Evolutionary conservation across 2,329 filamentous ascomycete genomes (phyloP).

Genomic region (Microsporum audouinii): DNA sequence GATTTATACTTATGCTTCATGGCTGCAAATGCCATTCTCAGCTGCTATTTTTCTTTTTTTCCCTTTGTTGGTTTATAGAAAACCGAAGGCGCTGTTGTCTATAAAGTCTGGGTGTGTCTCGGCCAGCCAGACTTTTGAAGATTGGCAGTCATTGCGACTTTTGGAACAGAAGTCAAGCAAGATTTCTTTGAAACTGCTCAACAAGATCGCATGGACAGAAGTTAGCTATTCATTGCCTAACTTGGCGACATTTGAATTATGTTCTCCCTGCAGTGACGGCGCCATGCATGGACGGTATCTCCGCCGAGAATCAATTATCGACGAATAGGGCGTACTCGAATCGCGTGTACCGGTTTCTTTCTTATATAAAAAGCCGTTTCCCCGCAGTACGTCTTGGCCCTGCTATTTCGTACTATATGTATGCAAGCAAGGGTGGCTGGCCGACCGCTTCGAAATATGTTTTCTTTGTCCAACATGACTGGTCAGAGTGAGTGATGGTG

Average conservation of each 20-base stretch:
- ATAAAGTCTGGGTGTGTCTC: not conserved
- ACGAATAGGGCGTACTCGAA: not conserved
- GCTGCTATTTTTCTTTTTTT: not conserved
- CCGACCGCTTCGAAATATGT: not conserved
- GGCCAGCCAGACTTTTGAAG: not conserved
- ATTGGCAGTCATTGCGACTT: not conserved
- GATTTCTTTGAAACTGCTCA: not conserved
- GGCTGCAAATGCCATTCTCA: not conserved
- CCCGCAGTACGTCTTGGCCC: not conserved
- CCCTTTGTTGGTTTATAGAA: not conserved
- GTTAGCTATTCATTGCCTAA: not conserved
- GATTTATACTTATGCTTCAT: not conserved
- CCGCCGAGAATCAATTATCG: too few relatives aligned
- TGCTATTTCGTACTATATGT: not conserved
- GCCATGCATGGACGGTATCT: not conserved
- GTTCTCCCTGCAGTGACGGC: not conserved
- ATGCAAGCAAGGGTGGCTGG: not conserved
- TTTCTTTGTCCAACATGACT: constrained; percentile 1
- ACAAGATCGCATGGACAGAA: not conserved
- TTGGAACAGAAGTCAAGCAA: not conserved
- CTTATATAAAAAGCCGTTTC: not conserved
- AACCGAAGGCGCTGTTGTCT: not conserved
- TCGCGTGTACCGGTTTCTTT: not conserved
- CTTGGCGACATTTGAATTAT: not conserved
- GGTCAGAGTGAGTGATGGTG: not conserved